Percentiles rank a stretch among this genome's conserved stretches.
phyloP scores from a whole-genome alignment of 257 asterid genomes.

The Apocynum venetum region DNA sequence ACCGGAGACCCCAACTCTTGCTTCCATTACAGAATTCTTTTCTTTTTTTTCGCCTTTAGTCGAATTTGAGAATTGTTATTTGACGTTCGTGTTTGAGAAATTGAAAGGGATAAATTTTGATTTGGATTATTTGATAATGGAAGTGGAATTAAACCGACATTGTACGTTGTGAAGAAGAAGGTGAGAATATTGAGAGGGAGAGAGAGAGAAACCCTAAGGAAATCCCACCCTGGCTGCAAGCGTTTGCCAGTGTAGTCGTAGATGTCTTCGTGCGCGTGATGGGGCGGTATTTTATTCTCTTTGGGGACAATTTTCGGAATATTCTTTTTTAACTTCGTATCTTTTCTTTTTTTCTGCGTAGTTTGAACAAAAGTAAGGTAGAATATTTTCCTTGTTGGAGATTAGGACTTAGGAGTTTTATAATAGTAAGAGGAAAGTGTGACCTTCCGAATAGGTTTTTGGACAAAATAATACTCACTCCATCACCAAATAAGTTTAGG shows the following conservation, averaged over 20 bases:
- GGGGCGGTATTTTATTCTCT: no score
- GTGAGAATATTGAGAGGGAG: background rate
- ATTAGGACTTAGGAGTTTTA: no score
- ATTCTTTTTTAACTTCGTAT: background rate
- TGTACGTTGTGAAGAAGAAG: background rate
- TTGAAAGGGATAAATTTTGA: background rate
- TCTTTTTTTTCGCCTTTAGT: background rate
- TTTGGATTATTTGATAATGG: background rate
- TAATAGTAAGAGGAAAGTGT: no score
- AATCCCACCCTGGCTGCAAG: background rate
- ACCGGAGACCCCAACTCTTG: conserved; percentile 58
- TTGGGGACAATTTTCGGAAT: conserved; percentile 20
- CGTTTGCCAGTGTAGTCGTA: background rate
- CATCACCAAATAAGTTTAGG: no score
- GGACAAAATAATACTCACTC: no score
- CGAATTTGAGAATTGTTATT: background rate
- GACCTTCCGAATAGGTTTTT: no score
- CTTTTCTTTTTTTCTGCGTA: conserved; percentile 11
- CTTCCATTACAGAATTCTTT: conserved; percentile 47
- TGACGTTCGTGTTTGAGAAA: background rate
- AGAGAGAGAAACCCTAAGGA: conserved; percentile 17
- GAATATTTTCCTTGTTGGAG: no score
- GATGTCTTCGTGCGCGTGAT: no score
- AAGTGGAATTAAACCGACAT: background rate
- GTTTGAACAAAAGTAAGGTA: conserved; percentile 17